Percentiles rank a stretch among this genome's conserved stretches.
Evolutionary conservation across 192 early-diverging fungal genomes (phyloP).

Genomic region (Gonapodya prolifera): DNA sequence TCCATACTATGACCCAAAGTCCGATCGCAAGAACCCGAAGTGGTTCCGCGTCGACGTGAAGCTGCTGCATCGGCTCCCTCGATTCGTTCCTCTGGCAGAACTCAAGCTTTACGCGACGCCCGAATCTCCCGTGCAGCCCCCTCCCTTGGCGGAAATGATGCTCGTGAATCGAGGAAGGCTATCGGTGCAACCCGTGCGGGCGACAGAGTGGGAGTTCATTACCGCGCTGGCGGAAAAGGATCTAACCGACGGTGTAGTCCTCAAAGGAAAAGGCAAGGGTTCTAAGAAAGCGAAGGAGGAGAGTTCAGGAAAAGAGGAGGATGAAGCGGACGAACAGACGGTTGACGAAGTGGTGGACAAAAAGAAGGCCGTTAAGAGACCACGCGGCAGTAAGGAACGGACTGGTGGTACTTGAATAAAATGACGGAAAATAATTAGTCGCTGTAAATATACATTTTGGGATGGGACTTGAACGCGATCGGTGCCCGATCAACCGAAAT

Average conservation of each 20-base stretch:
- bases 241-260: not conserved
- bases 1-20: constrained; percentile 71
- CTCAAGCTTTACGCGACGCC: constrained; percentile 34
- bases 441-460: not conserved
- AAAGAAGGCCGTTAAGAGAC: not conserved
- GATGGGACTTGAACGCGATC: not conserved
- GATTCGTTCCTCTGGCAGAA: constrained; percentile 50
- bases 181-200: constrained; percentile 60
- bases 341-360: not conserved
- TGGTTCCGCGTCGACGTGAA: constrained; percentile 76
- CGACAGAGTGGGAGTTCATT: constrained; percentile 57
- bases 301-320: not conserved
- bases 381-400: not conserved
- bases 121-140: constrained; percentile 6
- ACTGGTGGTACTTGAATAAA: not conserved
- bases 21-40: constrained; percentile 44
- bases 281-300: not conserved
- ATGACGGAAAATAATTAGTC: not conserved
- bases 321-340: not conserved
- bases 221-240: constrained; percentile 23
- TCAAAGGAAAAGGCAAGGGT: not conserved
- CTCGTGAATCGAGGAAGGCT: constrained; percentile 59
- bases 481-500: not conserved
- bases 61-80: constrained; percentile 48
- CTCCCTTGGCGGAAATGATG: constrained; percentile 42